A percentile compares a stretch with the other conserved stretches of the same genome.
Conservation (phyloP, 2,329 filamentous ascomycete genomes). For the Diaporthe vexans region DNA sequence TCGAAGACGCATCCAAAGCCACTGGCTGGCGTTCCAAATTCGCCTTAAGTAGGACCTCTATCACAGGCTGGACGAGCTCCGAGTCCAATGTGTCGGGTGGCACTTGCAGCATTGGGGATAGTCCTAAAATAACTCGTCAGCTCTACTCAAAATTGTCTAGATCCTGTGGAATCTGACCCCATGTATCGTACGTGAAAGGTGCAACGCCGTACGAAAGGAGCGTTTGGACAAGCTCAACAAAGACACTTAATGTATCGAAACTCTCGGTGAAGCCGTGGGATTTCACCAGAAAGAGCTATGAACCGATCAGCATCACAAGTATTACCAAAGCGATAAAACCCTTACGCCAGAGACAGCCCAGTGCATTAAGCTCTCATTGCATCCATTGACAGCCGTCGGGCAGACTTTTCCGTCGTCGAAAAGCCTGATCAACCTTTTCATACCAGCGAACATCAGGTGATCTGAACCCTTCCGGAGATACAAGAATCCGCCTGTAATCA, state of each 20-base stretch:
- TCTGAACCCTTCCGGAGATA: background rate
- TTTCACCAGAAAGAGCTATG: too few relatives aligned
- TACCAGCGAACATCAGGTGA: background rate
- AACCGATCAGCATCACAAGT: background rate
- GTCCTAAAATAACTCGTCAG: background rate
- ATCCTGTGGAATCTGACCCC: background rate
- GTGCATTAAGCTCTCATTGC: background rate
- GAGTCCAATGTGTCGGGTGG: background rate
- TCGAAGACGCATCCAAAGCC: background rate
- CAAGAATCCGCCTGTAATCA: too few relatives aligned
- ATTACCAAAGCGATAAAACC: too few relatives aligned
- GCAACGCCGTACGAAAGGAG: background rate
- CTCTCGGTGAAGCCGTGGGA: too few relatives aligned
- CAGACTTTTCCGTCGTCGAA: background rate
- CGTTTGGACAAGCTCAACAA: background rate
- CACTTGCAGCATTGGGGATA: background rate
- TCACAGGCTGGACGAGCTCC: background rate
- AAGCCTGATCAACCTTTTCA: background rate
- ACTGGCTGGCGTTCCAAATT: background rate
- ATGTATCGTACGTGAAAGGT: background rate
- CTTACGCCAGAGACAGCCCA: background rate
- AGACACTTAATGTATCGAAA: too few relatives aligned
- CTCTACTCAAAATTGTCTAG: background rate
- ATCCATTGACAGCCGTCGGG: background rate
- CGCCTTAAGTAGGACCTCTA: background rate